Base-by-base conservation (phyloP, 495 filamentous ascomycete genomes). In the Penicillium verhagenii region DNA sequence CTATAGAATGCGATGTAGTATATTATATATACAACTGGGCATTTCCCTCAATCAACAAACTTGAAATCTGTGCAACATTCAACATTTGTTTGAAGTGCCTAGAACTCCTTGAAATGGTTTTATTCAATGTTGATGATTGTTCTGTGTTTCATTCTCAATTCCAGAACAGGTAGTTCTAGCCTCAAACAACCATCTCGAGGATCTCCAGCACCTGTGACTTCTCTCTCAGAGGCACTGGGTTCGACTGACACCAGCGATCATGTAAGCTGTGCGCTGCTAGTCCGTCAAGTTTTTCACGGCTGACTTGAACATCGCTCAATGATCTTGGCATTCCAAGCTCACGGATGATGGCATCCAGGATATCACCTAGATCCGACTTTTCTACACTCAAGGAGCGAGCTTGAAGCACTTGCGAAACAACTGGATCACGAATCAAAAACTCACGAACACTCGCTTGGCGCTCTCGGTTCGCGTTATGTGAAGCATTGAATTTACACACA, bases 401-500 rank as follows among this genome's bases (percentile, higher is more conserved):
- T 8, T 64, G 65, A 38, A 86, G 62, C 2, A 79, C 70, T 2
- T 70, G 64, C 0, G 55, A 64, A 0, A 86, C 77, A 0, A 69
- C 61, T 0, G 64, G 50, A 38, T 81, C 73, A n/a, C 66, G 56
- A 63, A 79, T 75, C 18, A 88, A 66, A 25, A 79, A 73, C 1
- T 78, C 63, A 23, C 76, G 65, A 0, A 84, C 73, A 3, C 63
- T 65, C 5, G 63, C 50, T 60, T 87, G 83, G 4, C 74, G 60
- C 6, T 69, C 70, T 7, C 57, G 61, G 50, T 83, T 80, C 21
- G 76, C 75, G 23, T 69, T 73, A 47, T 75, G 63, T 35, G 69
- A 57, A 1, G 76, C 78, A 59, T 87, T 88, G 59, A 71, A 87
- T 61, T 81, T 80, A 64, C 80, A 77, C 5, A 87, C 85, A 6